phyloP scores from a whole-genome alignment of 179 eudicot species.

The Silene coronaria region DNA sequence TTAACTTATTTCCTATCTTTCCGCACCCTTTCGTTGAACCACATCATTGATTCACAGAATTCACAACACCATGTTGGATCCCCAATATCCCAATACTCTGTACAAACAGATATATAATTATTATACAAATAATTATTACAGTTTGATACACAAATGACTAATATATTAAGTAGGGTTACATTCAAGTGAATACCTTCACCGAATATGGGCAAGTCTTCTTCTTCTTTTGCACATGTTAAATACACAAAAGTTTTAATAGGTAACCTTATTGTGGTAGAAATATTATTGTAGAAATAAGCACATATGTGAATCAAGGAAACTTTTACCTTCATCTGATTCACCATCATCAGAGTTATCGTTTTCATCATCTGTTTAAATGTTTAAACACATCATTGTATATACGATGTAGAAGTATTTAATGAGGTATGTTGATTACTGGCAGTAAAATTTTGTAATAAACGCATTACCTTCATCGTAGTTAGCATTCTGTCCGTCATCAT shows the following conservation, averaged over 20 bases:
- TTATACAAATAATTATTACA: no score
- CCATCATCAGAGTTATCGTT: background rate
- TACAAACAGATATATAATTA: no score
- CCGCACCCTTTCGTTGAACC: background rate
- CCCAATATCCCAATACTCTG: background rate
- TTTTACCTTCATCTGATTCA: background rate
- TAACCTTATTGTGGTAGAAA: background rate
- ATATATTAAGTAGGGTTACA: background rate
- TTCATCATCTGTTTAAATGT: background rate
- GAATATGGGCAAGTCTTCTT: background rate
- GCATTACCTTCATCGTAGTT: background rate
- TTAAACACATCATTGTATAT: no score
- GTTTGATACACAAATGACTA: no score
- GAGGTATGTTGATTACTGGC: no score
- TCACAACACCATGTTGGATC: background rate
- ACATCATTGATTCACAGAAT: background rate
- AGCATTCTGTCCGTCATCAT: background rate
- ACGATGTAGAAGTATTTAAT: background rate
- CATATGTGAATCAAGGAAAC: no score
- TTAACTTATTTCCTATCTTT: background rate
- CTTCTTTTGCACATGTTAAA: background rate
- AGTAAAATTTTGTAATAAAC: no score
- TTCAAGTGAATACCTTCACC: background rate
- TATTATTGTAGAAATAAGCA: no score
- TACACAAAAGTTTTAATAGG: no score